Base-by-base conservation (phyloP, 2,329 filamentous ascomycete species). In the Sporothrix curviconia region DNA sequence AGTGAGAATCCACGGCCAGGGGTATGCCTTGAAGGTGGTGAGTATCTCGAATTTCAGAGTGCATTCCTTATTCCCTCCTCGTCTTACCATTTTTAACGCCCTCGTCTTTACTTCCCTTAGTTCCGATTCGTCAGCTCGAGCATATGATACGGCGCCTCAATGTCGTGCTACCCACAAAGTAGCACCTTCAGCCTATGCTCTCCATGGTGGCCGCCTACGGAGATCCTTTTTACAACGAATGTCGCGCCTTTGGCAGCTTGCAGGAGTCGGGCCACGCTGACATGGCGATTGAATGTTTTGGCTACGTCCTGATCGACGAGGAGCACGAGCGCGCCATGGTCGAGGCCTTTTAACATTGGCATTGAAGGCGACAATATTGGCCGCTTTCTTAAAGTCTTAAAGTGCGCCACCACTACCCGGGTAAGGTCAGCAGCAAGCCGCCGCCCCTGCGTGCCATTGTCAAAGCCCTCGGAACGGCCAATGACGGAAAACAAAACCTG, bases 221-320 rank as follows among this genome's bases (percentile, higher is more conserved):
- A 15, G 66, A 68, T 3, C 64, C 66, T 0, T 67, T 68, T 47
- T 62, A 54, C 56, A 54, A 53, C 54, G 65, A 68, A 42, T 67
- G 64, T 56, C 62, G 67, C 24, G 66, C 64, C 44, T 69, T 63
- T 56, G 66, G 65, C 17, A 66, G 66, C 39, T 60, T 68, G 12
- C 51, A 67, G 51, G 66, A 68, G 58, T 49, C 58, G 11, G 64
- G 63, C 34, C 46, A 60, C 24, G 63, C 64, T 17, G 61, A 66
- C 8, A 58, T 68, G 19, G 62, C 64, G 14, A 43, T 61, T 19
- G 37, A 37, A 28, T 68, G 64, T 58, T 67, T 62, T 47, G 66
- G 66, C 49, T 68, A 69, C 47, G 12, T 68, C 5, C 58, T 69
- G 4, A 60, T 69, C 2, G 59, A 62, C 52, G 61, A 66, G 47